These are phyloP conservation scores for Plantago coronopus DNA, from an alignment of 305 asterid genomes.

Conservation along the genomic window DNA sequence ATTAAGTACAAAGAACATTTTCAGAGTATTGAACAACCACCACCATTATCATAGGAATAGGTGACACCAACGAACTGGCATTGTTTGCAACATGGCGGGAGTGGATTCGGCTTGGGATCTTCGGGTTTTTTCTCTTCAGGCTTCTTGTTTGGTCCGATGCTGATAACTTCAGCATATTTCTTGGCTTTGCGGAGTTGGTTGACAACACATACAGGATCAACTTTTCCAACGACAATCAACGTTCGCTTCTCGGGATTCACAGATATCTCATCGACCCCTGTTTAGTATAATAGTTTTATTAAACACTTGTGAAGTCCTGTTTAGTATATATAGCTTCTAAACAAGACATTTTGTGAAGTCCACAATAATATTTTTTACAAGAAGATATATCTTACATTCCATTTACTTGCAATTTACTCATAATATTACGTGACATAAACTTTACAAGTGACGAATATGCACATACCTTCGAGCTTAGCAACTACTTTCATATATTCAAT, in stretches of 20 bases:
- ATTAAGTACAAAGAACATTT: neutral
- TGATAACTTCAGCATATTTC: slow-evolving; percentile 26
- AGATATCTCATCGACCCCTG: slow-evolving; percentile 31
- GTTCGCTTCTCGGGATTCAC: slow-evolving; percentile 32
- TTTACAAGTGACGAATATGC: neutral
- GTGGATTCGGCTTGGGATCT: neutral
- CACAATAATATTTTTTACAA: no score
- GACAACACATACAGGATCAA: slow-evolving; percentile 35
- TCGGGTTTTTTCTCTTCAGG: slow-evolving; percentile 11
- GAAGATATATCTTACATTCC: no score
- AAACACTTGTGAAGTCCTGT: no score
- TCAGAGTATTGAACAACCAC: slow-evolving; percentile 21
- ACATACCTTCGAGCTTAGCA: neutral
- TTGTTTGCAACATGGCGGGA: slow-evolving; percentile 21
- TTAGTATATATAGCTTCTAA: no score
- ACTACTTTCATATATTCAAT: neutral
- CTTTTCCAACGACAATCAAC: slow-evolving; percentile 33
- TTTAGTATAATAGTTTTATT: neutral
- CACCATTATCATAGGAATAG: slow-evolving; percentile 2
- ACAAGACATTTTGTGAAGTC: no score
- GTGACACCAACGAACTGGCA: slow-evolving; percentile 24
- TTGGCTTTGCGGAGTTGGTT: slow-evolving; percentile 28
- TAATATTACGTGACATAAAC: no score
- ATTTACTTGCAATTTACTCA: no score
- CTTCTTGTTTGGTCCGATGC: slow-evolving; percentile 39